phyloP scores from a whole-genome alignment of 768 basidiomycete species.

The Pleurotus salmoneostramineus region DNA sequence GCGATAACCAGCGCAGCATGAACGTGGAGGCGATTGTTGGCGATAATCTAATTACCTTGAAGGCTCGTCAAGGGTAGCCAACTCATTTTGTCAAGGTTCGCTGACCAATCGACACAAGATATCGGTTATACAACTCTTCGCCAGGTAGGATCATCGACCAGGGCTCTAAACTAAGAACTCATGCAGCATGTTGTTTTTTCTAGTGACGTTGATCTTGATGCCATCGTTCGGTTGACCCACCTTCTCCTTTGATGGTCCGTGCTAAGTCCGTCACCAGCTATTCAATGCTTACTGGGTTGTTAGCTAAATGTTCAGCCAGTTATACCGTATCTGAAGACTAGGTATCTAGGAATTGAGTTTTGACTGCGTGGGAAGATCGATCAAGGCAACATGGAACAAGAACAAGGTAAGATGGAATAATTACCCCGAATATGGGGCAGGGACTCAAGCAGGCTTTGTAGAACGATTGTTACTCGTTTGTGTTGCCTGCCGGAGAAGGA shows the following conservation, averaged over 20 bases:
- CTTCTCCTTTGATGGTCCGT: not conserved
- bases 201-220: not conserved
- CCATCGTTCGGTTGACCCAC: not conserved
- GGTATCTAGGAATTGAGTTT: constrained; percentile 5
- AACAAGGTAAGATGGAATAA: not conserved
- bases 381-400: not conserved
- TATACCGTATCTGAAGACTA: not conserved
- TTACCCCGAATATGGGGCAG: not conserved
- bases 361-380: constrained; percentile 4
- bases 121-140: too few species aligned
- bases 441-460: not conserved
- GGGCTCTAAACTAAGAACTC: too few species aligned
- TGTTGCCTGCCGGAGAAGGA: too few species aligned
- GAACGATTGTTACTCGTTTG: too few species aligned
- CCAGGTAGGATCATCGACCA: too few species aligned
- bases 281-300: not conserved
- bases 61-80: too few species aligned
- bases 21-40: not conserved
- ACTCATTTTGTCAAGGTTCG: too few species aligned
- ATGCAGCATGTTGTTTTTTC: too few species aligned
- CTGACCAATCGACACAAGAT: too few species aligned
- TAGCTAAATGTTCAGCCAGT: not conserved
- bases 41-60: too few species aligned
- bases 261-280: not conserved
- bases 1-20: not conserved